Base-by-base conservation (phyloP, 192 early-diverging fungal species). In the Entophlyctis helioformis region DNA sequence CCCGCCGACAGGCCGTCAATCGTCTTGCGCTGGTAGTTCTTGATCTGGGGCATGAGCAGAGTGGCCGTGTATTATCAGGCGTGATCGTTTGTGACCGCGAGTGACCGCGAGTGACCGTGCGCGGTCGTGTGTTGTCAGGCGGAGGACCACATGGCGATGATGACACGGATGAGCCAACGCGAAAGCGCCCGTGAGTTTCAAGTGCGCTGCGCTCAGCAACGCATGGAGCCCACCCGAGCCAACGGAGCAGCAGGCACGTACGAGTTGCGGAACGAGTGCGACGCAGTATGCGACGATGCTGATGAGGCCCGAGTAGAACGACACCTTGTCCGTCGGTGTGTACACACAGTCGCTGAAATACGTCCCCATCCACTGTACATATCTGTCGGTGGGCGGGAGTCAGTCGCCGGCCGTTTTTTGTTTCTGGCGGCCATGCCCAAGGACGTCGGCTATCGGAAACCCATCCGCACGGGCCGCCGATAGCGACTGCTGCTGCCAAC, bases 261-360 rank as follows among this genome's bases (percentile, higher is more conserved):
- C 48, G 36, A 69, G 59, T 35, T 71, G 68, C 26, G 68, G 68
- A 18, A 66, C 37, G 21, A 64, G 50, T 13, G 57, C 60, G 23
- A 72, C 51, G 21, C 57, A 40, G 46, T 56, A 69, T 32, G 48
- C 53, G 7, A 53, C 35, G 4, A 69, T 47, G 11, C 50, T 51
- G 26, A 54, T 33, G 1, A 69, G 22, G 9, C 63, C 70, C 12
- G 37, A 44, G 25, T 31, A 28, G 38, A 69, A 62, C 18, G 64
- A 51, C 5, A 49, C 16, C 15, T 56, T 39, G 26, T 74, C 59
- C 32, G 9, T 25, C 2, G 60, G 64, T 1, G 63, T 62, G 23
- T 59, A 54, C 21, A 74, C 50, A 39, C 71, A 74, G 37, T 74
- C 71, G 16, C 68, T 63, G 20, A 64, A 62, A 23, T 39, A 45